Conservation (phyloP, 345 rosid species). For the Acer campestre region DNA sequence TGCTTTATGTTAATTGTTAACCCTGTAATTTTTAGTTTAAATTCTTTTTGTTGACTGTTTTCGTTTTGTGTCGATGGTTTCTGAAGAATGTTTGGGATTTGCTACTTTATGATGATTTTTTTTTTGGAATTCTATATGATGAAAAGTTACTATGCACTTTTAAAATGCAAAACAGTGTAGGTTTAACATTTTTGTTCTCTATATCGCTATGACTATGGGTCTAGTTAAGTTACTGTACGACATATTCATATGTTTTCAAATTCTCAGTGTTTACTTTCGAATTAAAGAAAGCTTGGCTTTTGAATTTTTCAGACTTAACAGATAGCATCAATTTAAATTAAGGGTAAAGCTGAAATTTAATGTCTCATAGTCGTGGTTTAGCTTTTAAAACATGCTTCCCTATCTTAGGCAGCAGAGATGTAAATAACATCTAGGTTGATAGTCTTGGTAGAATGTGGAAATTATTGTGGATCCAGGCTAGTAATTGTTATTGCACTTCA, state of each 20-base stretch:
- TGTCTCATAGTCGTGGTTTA: background rate
- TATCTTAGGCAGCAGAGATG: background rate
- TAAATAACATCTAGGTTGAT: background rate
- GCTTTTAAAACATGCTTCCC: background rate
- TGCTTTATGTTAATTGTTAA: background rate
- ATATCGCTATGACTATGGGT: background rate
- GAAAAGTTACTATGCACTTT: background rate
- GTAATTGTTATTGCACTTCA: background rate
- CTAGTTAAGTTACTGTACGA: background rate
- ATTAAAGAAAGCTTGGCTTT: background rate
- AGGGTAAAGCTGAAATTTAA: constrained; percentile 8
- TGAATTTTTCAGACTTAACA: background rate
- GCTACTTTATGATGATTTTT: too few species aligned
- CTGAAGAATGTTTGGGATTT: background rate
- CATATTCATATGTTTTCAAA: background rate
- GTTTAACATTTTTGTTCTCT: background rate
- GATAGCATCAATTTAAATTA: background rate
- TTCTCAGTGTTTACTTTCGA: background rate
- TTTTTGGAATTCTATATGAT: too few species aligned
- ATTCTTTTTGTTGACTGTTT: background rate
- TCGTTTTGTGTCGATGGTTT: background rate
- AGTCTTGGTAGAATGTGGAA: background rate
- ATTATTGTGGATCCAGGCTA: background rate
- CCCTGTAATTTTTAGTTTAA: background rate
- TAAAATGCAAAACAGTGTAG: background rate